phyloP scores from a whole-genome alignment of 805 yeast genomes.

The Teunomyces panamensis region DNA sequence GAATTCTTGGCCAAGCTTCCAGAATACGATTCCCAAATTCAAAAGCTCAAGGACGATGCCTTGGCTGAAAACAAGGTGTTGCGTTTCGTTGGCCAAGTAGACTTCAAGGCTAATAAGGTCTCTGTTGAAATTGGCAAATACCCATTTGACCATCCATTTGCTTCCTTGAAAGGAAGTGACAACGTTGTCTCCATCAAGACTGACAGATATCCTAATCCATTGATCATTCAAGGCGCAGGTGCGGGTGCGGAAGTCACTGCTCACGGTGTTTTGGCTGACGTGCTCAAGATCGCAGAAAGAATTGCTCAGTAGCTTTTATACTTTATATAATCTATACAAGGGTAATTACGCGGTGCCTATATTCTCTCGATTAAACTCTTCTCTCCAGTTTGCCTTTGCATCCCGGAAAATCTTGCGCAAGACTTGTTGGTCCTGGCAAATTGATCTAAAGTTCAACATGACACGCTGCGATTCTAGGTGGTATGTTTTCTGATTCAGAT shows the following conservation, averaged over 20 bases:
- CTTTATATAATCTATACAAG: neutral
- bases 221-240: conserved; percentile 97
- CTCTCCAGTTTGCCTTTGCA: conserved; percentile 51
- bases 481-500: conserved; percentile 15
- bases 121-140: conserved; percentile 89
- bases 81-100: conserved; percentile 91
- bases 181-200: conserved; percentile 91
- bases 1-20: conserved; percentile 84
- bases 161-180: conserved; percentile 92
- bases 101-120: conserved; percentile 63
- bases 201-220: conserved; percentile 88
- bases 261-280: conserved; percentile 89
- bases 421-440: conserved; percentile 52
- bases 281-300: conserved; percentile 88
- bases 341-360: neutral
- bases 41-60: conserved; percentile 75
- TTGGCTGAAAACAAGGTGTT: conserved; percentile 80
- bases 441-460: conserved; percentile 63
- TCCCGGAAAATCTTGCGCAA: conserved; percentile 55
- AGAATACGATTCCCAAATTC: conserved; percentile 75
- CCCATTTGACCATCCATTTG: conserved; percentile 89
- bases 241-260: conserved; percentile 75
- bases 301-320: conserved; percentile 41
- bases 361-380: conserved; percentile 12
- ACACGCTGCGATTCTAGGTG: conserved; percentile 68